Base-by-base conservation (phyloP, 306 rosid species). In the Abrus precatorius region DNA sequence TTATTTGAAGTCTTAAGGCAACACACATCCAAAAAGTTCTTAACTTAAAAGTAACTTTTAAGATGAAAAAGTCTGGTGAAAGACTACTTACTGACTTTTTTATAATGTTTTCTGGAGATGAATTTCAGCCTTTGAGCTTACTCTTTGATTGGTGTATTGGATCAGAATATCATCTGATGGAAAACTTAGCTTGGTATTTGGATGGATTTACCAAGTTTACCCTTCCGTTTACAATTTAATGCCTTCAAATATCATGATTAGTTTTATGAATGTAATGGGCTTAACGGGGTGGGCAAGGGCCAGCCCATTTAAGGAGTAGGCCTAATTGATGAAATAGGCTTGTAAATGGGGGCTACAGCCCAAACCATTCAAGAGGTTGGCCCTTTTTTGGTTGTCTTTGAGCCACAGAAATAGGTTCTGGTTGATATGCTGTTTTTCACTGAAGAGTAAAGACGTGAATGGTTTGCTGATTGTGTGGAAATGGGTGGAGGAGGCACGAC, bases 101-200 rank as follows among this genome's bases (percentile, higher is more conserved):
- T 8, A 13, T n/a, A n/a, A n/a, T 53, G 71, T 69, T 32, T 13
- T 80, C 11, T 82, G 94, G 97, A 92, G 69, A 84, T 92, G 20
- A 20, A 20, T 20, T 20, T 20, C 20, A 84, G 91, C 34, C 88
- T 90, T 29, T 81, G 90, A 57, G 85, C 90, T 60, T 82, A 86
- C 75, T 28, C 87, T 6, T 62, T 87, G 50, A 84, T 92, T 72
- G 81, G 79, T n/a, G 94, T 20, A 92, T 56, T 92, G 93, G 94
- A 89, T 91, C 84, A 82, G 92, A 82, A 83, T 54, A 66, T 76
- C 90, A 0, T 93, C 20, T 0, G 20, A 92, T 27, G 86, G 93
- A 59, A 92, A 92, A 81, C 94, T 89, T 50, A 86, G 92, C 80
- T 83, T 84, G 76, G 77, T 90, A 86, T 41, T 20, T 20, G 20